Evolutionary conservation across 352 stramenopile species (phyloP), one percentile per base, ranked within the genome.

Genomic region (Pythium vanterpoolii): DNA sequence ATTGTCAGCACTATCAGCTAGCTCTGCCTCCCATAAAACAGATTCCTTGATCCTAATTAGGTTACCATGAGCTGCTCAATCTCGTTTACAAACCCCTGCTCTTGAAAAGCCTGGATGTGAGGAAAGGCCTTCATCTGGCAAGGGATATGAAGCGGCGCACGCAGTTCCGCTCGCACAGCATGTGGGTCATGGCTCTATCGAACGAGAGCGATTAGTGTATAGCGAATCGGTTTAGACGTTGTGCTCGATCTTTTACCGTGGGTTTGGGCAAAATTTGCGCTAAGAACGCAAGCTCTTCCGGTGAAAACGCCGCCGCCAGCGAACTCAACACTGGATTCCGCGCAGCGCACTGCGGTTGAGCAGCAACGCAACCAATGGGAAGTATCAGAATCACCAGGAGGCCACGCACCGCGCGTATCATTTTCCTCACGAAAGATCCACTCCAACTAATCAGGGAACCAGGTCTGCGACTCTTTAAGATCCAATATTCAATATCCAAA

Each of bases 121-220:
- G 68, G 62, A 24, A 79, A 82, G 14, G 28, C 43, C 21, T 64
- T 58, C 28, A 82, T 51, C 13, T 79, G 73, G 51, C 71, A 79
- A 23, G 71, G 55, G 56, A 76, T 78, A 40, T 78, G 71, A 9
- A 79, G 33, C 14, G 74, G 69, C 26, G 66, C 74, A 4, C 74
- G 74, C 45, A 83, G 45, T 45, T 78, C 74, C 1, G 55, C 69
- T 23, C 63, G 59, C 5, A 56, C 44, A n/a, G 50, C 42, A 27
- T 21, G 21, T 7, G 4, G 39, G 33, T 38, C 42, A n/a, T 39
- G 6, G 14, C 42, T 60, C 58, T 65, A 44, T n/a, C n/a, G n/a
- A n/a, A n/a, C n/a, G n/a, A n/a, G n/a, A n/a, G n/a, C n/a, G n/a
- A n/a, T n/a, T n/a, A n/a, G n/a, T n/a, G n/a, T n/a, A n/a, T 40